Base-by-base conservation (phyloP, 331 rosid species). In the Rosa hybrid region DNA sequence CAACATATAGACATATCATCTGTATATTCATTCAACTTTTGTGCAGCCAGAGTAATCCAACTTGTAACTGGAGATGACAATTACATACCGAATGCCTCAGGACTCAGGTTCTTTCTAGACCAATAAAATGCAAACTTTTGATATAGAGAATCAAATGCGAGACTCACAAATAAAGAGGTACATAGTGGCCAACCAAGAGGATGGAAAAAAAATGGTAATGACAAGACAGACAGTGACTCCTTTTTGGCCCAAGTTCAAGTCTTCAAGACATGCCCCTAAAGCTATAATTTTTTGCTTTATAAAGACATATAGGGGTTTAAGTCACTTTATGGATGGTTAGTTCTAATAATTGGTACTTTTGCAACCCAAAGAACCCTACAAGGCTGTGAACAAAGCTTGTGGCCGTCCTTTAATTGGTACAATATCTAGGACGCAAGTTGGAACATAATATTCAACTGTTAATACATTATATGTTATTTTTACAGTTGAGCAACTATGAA, bases 71-170 rank as follows among this genome's bases (percentile, higher is more conserved):
- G 41, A 70, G 44, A 21, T 51, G 78, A 44, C 60, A 41, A 45
- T 54, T 71, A 67, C 72, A 60, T 59, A 62, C 34, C 14, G 76
- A 50, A 54, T n/a, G 51, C 70, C 20, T 63, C 44, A 45, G 44
- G 56, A 8, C 23, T 63, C 50, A 45, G 44, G 56, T 16, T 50
- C 60, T 49, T 20, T 46, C 21, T 20, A 13, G 10, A 1, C 54
- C 78, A 34, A 80, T 68, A 49, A 68, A 54, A 8, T 21, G 54
- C 38, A 60, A 71, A 79, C 70, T 63, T 64, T 65, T 62, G 82
- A 78, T 76, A 41, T 51, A 54, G 74, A 68, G 77, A 41, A 60
- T 77, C 86, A 82, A 59, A 71, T 65, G 38, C 56, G 69, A 74
- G 78, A 10, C 88, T 27, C 63, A n/a, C 72, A 54, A 10, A 38